phyloP scores from a whole-genome alignment of 2,329 filamentous ascomycete species.

The Xylariaceae sp. region DNA sequence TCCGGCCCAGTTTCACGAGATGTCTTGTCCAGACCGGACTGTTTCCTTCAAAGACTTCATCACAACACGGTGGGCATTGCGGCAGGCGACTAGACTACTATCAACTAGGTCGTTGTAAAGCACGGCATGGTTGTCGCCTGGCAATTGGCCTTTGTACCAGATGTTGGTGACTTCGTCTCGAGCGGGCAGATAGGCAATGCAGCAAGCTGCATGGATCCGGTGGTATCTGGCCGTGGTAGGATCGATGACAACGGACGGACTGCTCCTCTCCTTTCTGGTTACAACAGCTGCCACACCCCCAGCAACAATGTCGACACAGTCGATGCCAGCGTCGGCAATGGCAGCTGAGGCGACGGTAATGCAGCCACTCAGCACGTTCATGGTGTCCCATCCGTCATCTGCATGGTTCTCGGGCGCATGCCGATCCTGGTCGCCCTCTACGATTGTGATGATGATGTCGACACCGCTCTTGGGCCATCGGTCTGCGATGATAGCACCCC shows the following conservation, averaged over 20 bases:
- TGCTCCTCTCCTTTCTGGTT: conserved; percentile 33
- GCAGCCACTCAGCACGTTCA: conserved; percentile 88
- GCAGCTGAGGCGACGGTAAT: conserved; percentile 93
- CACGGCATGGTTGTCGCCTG: conserved; percentile 39
- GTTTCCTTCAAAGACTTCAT: conserved; percentile 40
- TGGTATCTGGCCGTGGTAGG: conserved; percentile 79
- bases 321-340: conserved; percentile 90
- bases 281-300: conserved; percentile 87
- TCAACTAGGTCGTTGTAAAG: conserved; percentile 42
- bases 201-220: conserved; percentile 76
- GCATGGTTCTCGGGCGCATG: conserved; percentile 46
- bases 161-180: conserved; percentile 91
- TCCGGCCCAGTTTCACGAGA: conserved; percentile 18
- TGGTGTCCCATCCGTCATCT: conserved; percentile 76
- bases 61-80: conserved; percentile 42
- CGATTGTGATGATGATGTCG: conserved; percentile 88
- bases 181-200: conserved; percentile 82
- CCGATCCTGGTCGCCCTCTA: conserved; percentile 87
- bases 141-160: conserved; percentile 78
- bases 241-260: conserved; percentile 65
- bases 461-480: conserved; percentile 98
- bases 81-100: conserved; percentile 41
- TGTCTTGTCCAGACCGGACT: conserved; percentile 24
- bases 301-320: conserved; percentile 86
- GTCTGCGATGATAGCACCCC: conserved; percentile 87